These are phyloP conservation scores for Osmanthus fragrans DNA, from an alignment of 257 asterid species.

Conservation along the genomic window DNA sequence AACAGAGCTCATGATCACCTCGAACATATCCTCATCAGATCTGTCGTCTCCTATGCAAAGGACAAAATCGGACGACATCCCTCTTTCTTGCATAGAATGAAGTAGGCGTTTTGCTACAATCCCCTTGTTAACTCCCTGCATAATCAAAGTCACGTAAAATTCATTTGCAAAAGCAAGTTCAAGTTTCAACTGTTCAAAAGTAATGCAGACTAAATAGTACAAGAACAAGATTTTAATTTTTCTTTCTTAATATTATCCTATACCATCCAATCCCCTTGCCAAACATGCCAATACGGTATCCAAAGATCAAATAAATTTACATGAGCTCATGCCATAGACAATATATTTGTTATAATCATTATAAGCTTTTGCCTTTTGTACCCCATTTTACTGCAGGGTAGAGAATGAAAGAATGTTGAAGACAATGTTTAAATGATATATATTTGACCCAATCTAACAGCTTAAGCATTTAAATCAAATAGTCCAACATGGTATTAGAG, in stretches of 20 bases:
- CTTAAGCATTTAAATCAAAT: too few species aligned
- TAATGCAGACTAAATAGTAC: not conserved
- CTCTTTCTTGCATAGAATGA: slow-evolving; percentile 59
- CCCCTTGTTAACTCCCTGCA: slow-evolving; percentile 88
- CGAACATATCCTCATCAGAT: slow-evolving; percentile 89
- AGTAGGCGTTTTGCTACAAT: slow-evolving; percentile 80
- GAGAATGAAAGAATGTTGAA: not conserved
- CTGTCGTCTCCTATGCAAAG: slow-evolving; percentile 85
- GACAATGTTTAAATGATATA: too few species aligned
- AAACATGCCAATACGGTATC: not conserved
- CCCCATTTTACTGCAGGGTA: not conserved
- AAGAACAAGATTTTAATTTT: not conserved
- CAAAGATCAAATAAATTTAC: not conserved
- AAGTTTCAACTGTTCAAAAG: not conserved
- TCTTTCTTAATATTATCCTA: not conserved
- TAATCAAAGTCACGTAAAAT: not conserved
- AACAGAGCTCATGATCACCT: slow-evolving; percentile 62
- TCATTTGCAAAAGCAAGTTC: not conserved
- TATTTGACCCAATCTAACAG: too few species aligned
- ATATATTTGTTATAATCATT: not conserved
- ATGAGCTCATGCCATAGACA: not conserved
- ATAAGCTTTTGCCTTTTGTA: not conserved
- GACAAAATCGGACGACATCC: slow-evolving; percentile 62
- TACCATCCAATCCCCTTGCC: not conserved
- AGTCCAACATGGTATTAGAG: too few species aligned